Percentiles rank a stretch among this genome's conserved stretches.
phyloP scores from a whole-genome alignment of 306 rosid species.

The Fragaria iinumae region DNA sequence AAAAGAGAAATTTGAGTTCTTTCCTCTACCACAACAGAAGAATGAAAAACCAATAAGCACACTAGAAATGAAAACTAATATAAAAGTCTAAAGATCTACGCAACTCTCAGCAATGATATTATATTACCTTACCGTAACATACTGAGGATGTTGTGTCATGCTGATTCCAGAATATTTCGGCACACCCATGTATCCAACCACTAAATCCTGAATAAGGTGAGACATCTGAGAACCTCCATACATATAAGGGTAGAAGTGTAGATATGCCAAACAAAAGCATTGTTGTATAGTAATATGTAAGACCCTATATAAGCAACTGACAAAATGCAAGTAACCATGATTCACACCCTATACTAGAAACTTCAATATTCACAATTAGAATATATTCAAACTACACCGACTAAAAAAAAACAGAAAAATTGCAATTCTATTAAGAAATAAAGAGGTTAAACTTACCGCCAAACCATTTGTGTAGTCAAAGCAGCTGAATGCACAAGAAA shows the following conservation, averaged over 20 bases:
- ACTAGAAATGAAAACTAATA: background rate
- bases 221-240: slow-evolving; percentile 17
- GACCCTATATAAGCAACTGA: background rate
- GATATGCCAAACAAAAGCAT: background rate
- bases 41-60: background rate
- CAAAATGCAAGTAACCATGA: background rate
- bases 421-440: slow-evolving; percentile 11
- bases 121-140: slow-evolving; percentile 89
- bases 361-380: slow-evolving; percentile 5
- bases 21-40: slow-evolving; percentile 7
- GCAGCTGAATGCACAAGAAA: slow-evolving; percentile 59
- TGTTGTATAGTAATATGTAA: background rate
- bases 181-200: slow-evolving; percentile 97
- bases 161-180: slow-evolving; percentile 88
- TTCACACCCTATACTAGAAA: background rate
- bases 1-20: slow-evolving; percentile 2
- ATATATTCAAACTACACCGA: background rate
- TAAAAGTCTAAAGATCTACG: background rate
- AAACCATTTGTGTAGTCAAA: slow-evolving; percentile 92
- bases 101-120: slow-evolving; percentile 13
- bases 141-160: slow-evolving; percentile 98
- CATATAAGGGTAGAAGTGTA: background rate
- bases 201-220: slow-evolving; percentile 61
- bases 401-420: background rate
- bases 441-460: slow-evolving; percentile 62